Percentiles rank a stretch among this genome's conserved stretches.
phyloP scores from a whole-genome alignment of 2,329 filamentous ascomycete genomes.

The Fusarium longipes region DNA sequence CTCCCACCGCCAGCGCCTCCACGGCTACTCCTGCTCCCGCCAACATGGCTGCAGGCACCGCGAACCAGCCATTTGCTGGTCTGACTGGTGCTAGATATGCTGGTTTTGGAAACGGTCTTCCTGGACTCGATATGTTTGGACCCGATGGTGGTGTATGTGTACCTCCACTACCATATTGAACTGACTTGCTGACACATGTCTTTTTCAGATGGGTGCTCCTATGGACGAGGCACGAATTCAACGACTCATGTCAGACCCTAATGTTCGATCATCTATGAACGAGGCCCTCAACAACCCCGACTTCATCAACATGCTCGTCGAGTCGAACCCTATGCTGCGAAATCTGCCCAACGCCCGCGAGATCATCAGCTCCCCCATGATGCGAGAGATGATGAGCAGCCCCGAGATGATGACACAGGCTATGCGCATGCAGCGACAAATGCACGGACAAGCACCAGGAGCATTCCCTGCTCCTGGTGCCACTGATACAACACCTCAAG shows the following conservation, averaged over 20 bases:
- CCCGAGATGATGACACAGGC: slow-evolving; percentile 86
- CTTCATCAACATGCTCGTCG: slow-evolving; percentile 94
- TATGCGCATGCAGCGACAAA: slow-evolving; percentile 81
- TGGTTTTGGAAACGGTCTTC: slow-evolving; percentile 84
- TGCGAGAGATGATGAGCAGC: slow-evolving; percentile 93
- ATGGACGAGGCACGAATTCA: slow-evolving; percentile 83
- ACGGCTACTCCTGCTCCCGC: slow-evolving; percentile 64
- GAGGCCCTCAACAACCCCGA: slow-evolving; percentile 96
- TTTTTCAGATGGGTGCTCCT: slow-evolving; percentile 84
- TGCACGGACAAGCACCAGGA: slow-evolving; percentile 64
- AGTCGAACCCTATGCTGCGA: slow-evolving; percentile 85
- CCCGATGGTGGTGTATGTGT: slow-evolving; percentile 89
- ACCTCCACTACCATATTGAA: background rate
- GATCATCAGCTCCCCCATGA: slow-evolving; percentile 87
- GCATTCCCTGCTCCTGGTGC: slow-evolving; percentile 91
- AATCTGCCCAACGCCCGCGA: slow-evolving; percentile 81
- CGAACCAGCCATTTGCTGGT: slow-evolving; percentile 89
- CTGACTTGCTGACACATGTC: slow-evolving; percentile 19
- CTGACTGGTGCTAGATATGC: slow-evolving; percentile 94
- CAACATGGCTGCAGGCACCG: slow-evolving; percentile 84
- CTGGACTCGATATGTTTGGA: slow-evolving; percentile 88
- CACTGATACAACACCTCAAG: slow-evolving; percentile 83
- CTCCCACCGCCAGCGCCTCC: slow-evolving; percentile 52
- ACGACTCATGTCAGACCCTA: slow-evolving; percentile 87
- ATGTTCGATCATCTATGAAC: slow-evolving; percentile 87